Evolutionary conservation across 2,329 filamentous ascomycete species (phyloP).

Genomic region (Aureobasidium leucospermi): DNA sequence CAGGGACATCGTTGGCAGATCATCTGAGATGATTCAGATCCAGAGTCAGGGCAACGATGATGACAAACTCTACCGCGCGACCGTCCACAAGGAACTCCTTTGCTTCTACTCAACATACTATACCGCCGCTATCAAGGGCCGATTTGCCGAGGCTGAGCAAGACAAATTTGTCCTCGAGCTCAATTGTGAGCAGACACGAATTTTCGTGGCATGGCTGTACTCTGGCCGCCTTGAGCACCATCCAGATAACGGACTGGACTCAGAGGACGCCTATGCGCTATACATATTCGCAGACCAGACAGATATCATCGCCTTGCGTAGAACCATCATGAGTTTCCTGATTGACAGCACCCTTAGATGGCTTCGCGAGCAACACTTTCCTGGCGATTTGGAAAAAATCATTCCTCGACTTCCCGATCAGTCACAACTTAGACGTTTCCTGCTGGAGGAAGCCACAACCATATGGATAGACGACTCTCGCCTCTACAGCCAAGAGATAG

Average conservation of each 20-base stretch:
- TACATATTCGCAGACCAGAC: too few relatives aligned
- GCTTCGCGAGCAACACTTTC: too few relatives aligned
- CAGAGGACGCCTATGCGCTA: too few relatives aligned
- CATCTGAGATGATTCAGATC: background rate
- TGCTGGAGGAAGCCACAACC: too few relatives aligned
- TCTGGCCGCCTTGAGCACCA: background rate
- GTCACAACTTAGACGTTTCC: too few relatives aligned
- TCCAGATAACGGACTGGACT: too few relatives aligned
- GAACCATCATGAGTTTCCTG: too few relatives aligned
- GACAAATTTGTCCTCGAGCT: background rate
- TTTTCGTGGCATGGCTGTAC: background rate
- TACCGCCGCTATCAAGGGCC: background rate
- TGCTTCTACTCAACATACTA: constrained; percentile 6
- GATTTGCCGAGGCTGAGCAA: background rate
- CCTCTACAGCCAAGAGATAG: background rate
- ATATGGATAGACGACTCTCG: too few relatives aligned
- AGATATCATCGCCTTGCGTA: too few relatives aligned
- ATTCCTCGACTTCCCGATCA: too few relatives aligned
- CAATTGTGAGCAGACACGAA: background rate
- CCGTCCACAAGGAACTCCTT: background rate
- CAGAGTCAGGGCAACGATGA: background rate
- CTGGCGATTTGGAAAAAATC: too few relatives aligned
- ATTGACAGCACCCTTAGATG: too few relatives aligned
- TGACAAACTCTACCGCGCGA: background rate
- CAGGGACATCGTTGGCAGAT: background rate